Conservation (phyloP, 305 asterid genomes). For the Plantago rigida region DNA sequence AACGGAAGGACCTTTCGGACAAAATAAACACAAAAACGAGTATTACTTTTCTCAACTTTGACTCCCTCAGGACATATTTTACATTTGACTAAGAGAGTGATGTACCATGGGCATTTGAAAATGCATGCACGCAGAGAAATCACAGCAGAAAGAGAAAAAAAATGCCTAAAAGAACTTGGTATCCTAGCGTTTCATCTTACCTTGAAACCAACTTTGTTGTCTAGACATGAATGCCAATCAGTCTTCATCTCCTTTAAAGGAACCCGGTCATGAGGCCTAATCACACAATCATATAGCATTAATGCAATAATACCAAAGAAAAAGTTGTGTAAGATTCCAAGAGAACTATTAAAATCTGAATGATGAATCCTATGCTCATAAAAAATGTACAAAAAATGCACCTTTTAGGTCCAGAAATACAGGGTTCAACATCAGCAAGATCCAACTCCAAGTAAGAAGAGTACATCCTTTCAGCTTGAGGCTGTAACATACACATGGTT, state of each 20-base stretch:
- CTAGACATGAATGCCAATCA: constrained; percentile 76
- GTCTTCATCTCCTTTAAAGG: constrained; percentile 62
- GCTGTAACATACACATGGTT: constrained; percentile 34
- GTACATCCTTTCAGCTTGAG: constrained; percentile 61
- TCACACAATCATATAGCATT: constrained; percentile 9
- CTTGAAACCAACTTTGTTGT: constrained; percentile 73
- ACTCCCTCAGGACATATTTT: too few species aligned
- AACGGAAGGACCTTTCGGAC: too few species aligned
- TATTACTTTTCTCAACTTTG: too few species aligned
- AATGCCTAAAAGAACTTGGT: too few species aligned
- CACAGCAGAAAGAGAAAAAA: neutral
- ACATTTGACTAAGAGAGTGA: too few species aligned
- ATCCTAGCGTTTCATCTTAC: constrained; percentile 28
- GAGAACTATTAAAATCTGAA: constrained; percentile 5
- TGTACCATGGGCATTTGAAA: too few species aligned
- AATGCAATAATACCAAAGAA: neutral
- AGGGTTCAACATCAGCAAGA: constrained; percentile 61
- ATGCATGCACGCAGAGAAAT: neutral
- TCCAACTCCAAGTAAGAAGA: constrained; percentile 61
- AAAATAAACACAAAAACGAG: too few species aligned
- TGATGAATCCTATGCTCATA: neutral
- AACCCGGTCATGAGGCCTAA: constrained; percentile 80
- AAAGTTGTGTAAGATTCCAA: constrained; percentile 5
- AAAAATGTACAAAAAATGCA: constrained; percentile 15
- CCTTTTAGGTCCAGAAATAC: constrained; percentile 88